Evolutionary conservation across 352 stramenopile genomes (phyloP), one percentile per base, ranked within the genome.

Genomic region (Phytophthora idaei): DNA sequence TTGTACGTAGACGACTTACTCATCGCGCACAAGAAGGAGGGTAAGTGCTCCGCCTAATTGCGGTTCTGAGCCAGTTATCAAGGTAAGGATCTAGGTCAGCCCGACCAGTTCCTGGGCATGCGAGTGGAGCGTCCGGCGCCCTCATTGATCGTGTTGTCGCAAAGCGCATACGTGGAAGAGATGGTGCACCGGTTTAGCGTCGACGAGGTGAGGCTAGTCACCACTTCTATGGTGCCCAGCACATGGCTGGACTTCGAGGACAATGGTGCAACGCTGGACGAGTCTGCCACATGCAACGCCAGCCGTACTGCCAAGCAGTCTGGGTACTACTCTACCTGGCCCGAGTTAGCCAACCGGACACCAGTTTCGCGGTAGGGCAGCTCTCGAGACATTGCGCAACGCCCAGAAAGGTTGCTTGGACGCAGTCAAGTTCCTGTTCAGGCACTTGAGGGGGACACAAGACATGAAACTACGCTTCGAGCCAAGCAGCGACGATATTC

Each of bases 1-100:
- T 1, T 64, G 2, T 64, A 64, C n/a, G 47, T 57, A 0, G 57
- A 57, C 28, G 36, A 57, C n/a, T 21, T 64, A 2, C 36, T 57
- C 3, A n/a, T 57, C 4, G 47, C 47, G 2, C 57, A 64, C 9
- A 7, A 32, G 10, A 11, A 57, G 2, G 32, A 12, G 28, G 17
- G 5, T 21, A 36, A 14, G 12, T 27, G 8, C 15, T 37, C 4
- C 15, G 28, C 0, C 36, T 57, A 1, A 52, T 64, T 47, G 36
- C 0, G 7, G 47, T 47, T 1, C 37, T 64, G 1, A n/a, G n/a
- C 3, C 2, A 27, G 5, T 15, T 14, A 29, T 57, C 25, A 44
- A 8, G 47, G 53, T 1, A 64, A 64, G 34, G 34, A 57, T 29
- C 17, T 64, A 3, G 47, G 36, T 8, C 10, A 2, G 21, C 47